Evolutionary conservation across 140 eudicot genomes (phyloP), one percentile per base, ranked within the genome.

Genomic region (Cichorium intybus): DNA sequence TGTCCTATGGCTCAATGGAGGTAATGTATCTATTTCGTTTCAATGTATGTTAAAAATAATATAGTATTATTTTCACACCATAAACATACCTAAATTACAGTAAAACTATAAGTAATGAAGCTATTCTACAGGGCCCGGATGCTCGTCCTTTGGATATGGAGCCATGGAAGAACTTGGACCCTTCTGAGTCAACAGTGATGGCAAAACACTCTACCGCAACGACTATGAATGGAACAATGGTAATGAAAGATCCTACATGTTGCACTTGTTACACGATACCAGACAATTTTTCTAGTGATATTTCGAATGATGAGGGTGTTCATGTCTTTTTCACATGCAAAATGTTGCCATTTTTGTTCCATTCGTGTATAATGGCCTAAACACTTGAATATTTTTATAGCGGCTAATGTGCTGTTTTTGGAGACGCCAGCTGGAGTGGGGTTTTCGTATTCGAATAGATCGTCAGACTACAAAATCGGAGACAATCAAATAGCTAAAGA

Each of bases 371-470:
- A 55, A 53, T 55, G 24, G 17, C 26, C 51, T 53, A 43, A 21
- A 26, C 18, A n/a, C 24, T 10, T 43, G 53, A 24, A 12, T n/a
- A 18, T 28, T 43, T 15, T 17, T 15, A 51, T 82, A 86, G 95
- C 65, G 77, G 87, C 90, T 59, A 86, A 86, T 67, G 77, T 80
- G 51, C 24, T 86, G 17, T 86, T 83, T 78, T 47, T 86, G 79
- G 95, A 83, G 57, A 83, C 95, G 11, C 87, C 87, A 33, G 95
- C 85, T 48, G 90, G 90, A 22, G 90, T 86, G 20, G 90, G 95
- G 4, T 86, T 86, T 65, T 86, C 95, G 1, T 86, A 86, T 64
- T 81, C 87, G 62, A 80, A 86, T 62, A 75, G 60, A 34, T 28
- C 85, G 12, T 51, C 69, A 0, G 82, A 77, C 56, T 86, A 83